A percentile compares a stretch with the other conserved stretches of the same genome.
Conservation (phyloP, 495 filamentous ascomycete species). For the Aspergillus sclerotioniger region DNA sequence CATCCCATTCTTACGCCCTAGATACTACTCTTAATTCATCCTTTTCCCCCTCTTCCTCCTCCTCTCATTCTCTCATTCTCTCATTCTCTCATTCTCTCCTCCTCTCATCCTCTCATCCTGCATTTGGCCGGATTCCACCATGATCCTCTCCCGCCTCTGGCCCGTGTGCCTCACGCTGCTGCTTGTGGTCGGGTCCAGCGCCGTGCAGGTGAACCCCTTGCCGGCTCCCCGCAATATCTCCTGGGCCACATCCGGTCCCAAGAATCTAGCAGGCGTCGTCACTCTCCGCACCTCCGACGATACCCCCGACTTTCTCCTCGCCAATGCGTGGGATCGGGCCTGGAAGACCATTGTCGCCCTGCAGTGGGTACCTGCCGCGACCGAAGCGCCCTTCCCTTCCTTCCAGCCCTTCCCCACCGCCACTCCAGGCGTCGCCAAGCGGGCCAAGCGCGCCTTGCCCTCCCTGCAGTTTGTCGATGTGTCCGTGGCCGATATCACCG, state of each 20-base stretch:
- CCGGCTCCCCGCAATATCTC: constrained; percentile 53
- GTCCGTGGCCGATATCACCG: constrained; percentile 37
- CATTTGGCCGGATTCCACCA: constrained; percentile 14
- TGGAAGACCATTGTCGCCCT: constrained; percentile 44
- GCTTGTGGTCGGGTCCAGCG: constrained; percentile 25
- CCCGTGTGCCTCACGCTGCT: constrained; percentile 23
- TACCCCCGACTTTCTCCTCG: constrained; percentile 30
- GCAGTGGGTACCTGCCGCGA: constrained; percentile 53
- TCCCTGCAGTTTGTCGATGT: constrained; percentile 37
- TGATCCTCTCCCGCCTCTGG: constrained; percentile 32
- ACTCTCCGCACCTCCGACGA: constrained; percentile 22
- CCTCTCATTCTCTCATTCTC: too few relatives aligned
- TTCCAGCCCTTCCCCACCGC: constrained; percentile 49
- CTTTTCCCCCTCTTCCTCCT: too few relatives aligned
- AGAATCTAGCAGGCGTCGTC: constrained; percentile 29
- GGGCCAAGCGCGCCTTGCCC: constrained; percentile 33
- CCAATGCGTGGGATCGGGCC: constrained; percentile 47
- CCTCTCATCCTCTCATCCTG: too few relatives aligned
- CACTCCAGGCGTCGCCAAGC: constrained; percentile 21
- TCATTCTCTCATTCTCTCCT: too few relatives aligned
- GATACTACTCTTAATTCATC: too few relatives aligned
- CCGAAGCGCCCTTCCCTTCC: constrained; percentile 45
- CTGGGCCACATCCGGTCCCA: constrained; percentile 53
- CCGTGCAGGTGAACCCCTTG: constrained; percentile 54
- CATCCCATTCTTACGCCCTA: too few relatives aligned